These are phyloP conservation scores for Lasiosphaeriaceae sp. DNA, from an alignment of 495 filamentous ascomycete genomes.

Conservation along the genomic window DNA sequence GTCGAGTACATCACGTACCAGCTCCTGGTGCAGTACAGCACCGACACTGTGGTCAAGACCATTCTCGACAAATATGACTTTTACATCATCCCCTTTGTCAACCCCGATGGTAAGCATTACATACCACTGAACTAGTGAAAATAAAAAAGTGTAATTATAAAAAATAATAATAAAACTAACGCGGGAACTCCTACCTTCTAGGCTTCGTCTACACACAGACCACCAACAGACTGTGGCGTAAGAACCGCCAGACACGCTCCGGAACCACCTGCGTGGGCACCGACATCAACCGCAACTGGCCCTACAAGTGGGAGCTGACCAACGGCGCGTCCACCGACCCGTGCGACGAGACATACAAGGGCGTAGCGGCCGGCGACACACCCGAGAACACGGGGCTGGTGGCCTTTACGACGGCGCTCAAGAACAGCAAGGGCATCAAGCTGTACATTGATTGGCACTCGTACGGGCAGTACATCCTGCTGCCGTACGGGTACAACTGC, in stretches of 20 bases:
- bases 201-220: constrained; percentile 61
- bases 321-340: constrained; percentile 51
- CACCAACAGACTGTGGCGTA: constrained; percentile 58
- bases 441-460: constrained; percentile 60
- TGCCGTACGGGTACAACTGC: constrained; percentile 39
- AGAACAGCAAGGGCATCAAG: constrained; percentile 45
- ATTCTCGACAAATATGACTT: constrained; percentile 59
- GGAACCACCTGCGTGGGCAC: constrained; percentile 48
- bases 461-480: constrained; percentile 47
- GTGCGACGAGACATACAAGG: constrained; percentile 53
- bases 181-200: too few relatives aligned
- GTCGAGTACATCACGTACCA: constrained; percentile 56
- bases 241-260: constrained; percentile 51
- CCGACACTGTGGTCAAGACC: constrained; percentile 35
- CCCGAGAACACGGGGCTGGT: constrained; percentile 47
- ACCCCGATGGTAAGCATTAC: constrained; percentile 57
- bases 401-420: constrained; percentile 36
- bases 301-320: constrained; percentile 46
- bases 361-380: constrained; percentile 41
- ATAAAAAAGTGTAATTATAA: too few relatives aligned
- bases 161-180: too few relatives aligned
- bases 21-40: constrained; percentile 45
- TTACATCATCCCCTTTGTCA: constrained; percentile 59
- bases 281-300: constrained; percentile 66
- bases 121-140: too few relatives aligned